Base-by-base conservation (phyloP, 108 stramenopile genomes). In the Pinguiococcus pyrenoidosus region DNA sequence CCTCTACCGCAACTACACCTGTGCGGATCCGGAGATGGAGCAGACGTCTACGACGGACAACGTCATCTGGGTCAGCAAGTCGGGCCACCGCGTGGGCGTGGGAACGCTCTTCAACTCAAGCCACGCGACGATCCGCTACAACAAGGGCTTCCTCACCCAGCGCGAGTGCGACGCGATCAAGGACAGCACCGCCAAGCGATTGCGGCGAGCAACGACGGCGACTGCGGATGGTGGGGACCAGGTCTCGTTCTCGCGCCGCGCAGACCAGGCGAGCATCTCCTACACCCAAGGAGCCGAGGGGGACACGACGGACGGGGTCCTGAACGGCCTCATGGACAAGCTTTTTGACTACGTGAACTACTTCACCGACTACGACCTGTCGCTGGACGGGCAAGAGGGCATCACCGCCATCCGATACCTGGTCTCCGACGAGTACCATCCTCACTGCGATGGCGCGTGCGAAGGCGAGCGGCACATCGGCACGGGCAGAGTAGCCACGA, bases 401-500 rank as follows among this genome's bases (percentile, higher is more conserved):
- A 63, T 61, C 36, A 49, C 54, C 48, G 47, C 63, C 9, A 67
- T 67, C 47, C 62, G 57, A 30, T 67, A 67, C 60, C 39, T 43
- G 29, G 25, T 59, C 0, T 18, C 80, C 0, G 90, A 92, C 63
- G 65, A 82, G 46, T 92, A 89, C 66, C 81, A 66, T 57, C 84
- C 90, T 4, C 89, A 88, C 62, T 88, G 89, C 54, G 86, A 88
- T 59, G 89, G 83, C 14, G 73, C 72, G 37, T 71, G 69, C 47
- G 55, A 54, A 7, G 72, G 58, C 12, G 29, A 32, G 18, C 42
- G 32, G 13, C 76, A 79, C 71, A 73, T 65, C 44, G 41, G 53
- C 8, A 84, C 82, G 23, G 79, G 74, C 47, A 75, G 91, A 5
- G 79, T 92, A 69, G 87, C 91, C 2, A 89, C 91, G 27, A 81